These are phyloP conservation scores for Tagetes patula DNA, from an alignment of 129 eudicot species.

Conservation along the genomic window DNA sequence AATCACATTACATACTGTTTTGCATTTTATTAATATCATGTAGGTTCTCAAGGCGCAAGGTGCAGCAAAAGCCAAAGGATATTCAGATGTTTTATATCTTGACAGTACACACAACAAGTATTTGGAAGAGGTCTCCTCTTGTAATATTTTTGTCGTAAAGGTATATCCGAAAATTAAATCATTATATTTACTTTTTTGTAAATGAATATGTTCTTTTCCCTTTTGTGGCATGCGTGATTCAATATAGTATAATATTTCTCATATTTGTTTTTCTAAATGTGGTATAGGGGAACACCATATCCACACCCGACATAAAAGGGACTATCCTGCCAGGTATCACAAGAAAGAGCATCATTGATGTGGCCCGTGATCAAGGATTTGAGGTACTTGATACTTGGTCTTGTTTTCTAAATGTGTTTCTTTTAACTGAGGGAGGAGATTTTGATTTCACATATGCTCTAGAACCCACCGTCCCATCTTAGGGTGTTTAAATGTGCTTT, in stretches of 20 bases:
- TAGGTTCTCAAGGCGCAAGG: constrained; percentile 88
- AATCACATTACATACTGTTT: neutral
- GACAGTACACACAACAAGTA: constrained; percentile 74
- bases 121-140: constrained; percentile 94
- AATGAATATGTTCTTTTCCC: neutral
- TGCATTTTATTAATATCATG: neutral
- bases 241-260: constrained; percentile 6
- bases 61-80: constrained; percentile 88
- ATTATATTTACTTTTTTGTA: neutral
- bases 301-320: constrained; percentile 86
- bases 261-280: constrained; percentile 15
- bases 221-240: neutral
- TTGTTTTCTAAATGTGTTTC: neutral
- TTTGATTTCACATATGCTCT: neutral
- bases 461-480: constrained; percentile 7
- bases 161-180: constrained; percentile 36
- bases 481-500: neutral
- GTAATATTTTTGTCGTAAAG: constrained; percentile 91
- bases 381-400: constrained; percentile 49
- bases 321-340: constrained; percentile 98
- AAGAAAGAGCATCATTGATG: constrained; percentile 86
- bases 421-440: neutral
- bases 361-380: constrained; percentile 76
- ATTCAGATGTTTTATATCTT: constrained; percentile 84
- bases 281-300: constrained; percentile 69